phyloP scores from a whole-genome alignment of 805 yeast genomes.

The Myxozyma monticola region DNA sequence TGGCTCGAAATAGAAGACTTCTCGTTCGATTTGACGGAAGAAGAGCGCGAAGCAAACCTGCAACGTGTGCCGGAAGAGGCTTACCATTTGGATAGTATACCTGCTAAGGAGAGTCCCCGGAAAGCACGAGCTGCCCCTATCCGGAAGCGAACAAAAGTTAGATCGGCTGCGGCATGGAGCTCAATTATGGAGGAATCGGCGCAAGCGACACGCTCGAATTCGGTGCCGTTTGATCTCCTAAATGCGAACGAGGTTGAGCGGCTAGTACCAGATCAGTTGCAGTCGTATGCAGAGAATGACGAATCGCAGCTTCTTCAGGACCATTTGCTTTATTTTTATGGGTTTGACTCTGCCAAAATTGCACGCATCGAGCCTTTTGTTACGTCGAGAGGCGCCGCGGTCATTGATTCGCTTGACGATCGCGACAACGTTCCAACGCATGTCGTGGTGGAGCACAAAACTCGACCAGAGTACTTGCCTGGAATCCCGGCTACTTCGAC shows the following conservation, averaged over 20 bases:
- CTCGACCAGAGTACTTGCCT: conserved; percentile 14
- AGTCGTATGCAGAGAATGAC: neutral
- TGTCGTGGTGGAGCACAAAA: conserved; percentile 21
- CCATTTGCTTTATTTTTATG: conserved; percentile 10
- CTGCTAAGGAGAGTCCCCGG: neutral
- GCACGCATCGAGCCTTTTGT: conserved; percentile 13
- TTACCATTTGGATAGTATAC: neutral
- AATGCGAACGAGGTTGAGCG: neutral
- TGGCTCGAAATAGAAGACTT: conserved; percentile 35
- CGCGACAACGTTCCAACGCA: conserved; percentile 14
- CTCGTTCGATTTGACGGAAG: conserved; percentile 31
- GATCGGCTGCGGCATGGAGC: conserved; percentile 21
- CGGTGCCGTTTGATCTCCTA: conserved; percentile 6
- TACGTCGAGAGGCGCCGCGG: conserved; percentile 21
- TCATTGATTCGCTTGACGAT: neutral
- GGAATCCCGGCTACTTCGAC: conserved; percentile 30
- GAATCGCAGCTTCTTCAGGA: conserved; percentile 8
- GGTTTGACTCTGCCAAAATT: conserved; percentile 3
- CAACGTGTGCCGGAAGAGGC: neutral
- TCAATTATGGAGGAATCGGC: conserved; percentile 16
- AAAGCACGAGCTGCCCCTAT: neutral
- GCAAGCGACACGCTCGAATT: neutral
- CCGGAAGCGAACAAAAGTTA: conserved; percentile 1
- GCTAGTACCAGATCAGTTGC: neutral
- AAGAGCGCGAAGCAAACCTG: conserved; percentile 5